Evolutionary conservation across 2,329 filamentous ascomycete species (phyloP), one percentile per base, ranked within the genome.

Genomic region (Epicoccum sorghinum): DNA sequence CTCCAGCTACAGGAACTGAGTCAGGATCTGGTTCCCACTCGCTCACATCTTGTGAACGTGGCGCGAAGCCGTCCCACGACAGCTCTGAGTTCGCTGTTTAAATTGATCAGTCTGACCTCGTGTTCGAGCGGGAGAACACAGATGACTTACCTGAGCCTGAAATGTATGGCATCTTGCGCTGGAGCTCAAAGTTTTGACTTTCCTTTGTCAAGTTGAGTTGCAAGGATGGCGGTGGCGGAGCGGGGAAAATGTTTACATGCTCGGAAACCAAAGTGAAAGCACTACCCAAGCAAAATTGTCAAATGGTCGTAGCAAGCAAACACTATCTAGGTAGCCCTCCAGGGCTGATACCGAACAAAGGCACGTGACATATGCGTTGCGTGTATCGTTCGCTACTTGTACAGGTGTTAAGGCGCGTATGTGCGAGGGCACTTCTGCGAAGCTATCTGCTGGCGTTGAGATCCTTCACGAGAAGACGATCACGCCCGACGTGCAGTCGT

Each of bases 11-110:
- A 0, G 61, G 45, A 7, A 64, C 40, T 0, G 42, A 39, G 3
- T 61, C 49, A 0, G 58, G 41, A 9, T 60, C 52, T 0, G 58
- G 63, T 14, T 51, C 3, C 60, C 61, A 62, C 27, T 49, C 51
- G 1, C 48, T 40, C 13, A 29, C 6, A 9, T 58, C 58, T 1
- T 56, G 57, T 8, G 54, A 44, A 1, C 56, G 55, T 1, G 44
- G 38, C 1, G 62, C 47, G n/a, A 66, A 64, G 0, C 29, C 13
- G 6, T 57, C 47, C 59, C 53, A 63, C 0, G 49, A 48, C 3
- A 53, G 9, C 4, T 23, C 8, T 2, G 22, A 33, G 14, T 14
- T 32, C 8, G 12, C 37, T n/a, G 35, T 47, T 47, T 50, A 29
- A 10, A 13, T 1, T 8, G 32, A 30, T 48, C 9, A 45, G 33